Base-by-base conservation (phyloP, 2,329 filamentous ascomycete species). In the Xylariaceae sp. region DNA sequence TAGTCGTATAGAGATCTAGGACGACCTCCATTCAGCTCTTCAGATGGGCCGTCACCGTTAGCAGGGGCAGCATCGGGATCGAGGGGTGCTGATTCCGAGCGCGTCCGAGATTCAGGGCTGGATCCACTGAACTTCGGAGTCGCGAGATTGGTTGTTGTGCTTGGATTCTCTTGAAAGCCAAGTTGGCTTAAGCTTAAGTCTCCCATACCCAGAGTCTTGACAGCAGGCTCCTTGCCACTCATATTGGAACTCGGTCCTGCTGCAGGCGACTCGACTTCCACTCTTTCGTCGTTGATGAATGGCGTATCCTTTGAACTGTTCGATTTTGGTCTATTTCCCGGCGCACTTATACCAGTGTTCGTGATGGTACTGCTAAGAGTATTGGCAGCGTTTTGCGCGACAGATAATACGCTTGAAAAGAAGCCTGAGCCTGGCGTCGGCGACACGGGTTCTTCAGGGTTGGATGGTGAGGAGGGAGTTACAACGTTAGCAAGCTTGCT, bases 351-450 rank as follows among this genome's bases (percentile, higher is more conserved):
- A 35, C 80, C 79, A 3, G 81, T 82, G 71, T 86, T 92, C 53
- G 85, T 84, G 51, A 97, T 87, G 52, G 87, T 90, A 64, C 83
- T 90, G 66, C 82, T 90, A 3, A 92, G 73, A 15, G 84, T 86
- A 64, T 79, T 91, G 11, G 92, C 92, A 49, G 93, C 93, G 81
- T 88, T 97, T 74, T 97, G 93, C 15, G 94, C 94, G 51, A 88
- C 93, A 47, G 91, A 93, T 64, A 99, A 85, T 71, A 99, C 89
- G 30, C 90, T 92, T 3, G 91, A 96, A 75, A 99, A 97, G 77
- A 99, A 97, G 0, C 92, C 87, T 44, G 82, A 78, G 57, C 83
- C 81, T 35, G 82, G 84, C 69, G 67, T 82, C 79, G 58, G 73
- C 68, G 65, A 78, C 55, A 63, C 75, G 62, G 62, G 87, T 73